Evolutionary conservation across 495 filamentous ascomycete genomes (phyloP), one percentile per base, ranked within the genome.

Genomic region (Penicillium chermesinum): DNA sequence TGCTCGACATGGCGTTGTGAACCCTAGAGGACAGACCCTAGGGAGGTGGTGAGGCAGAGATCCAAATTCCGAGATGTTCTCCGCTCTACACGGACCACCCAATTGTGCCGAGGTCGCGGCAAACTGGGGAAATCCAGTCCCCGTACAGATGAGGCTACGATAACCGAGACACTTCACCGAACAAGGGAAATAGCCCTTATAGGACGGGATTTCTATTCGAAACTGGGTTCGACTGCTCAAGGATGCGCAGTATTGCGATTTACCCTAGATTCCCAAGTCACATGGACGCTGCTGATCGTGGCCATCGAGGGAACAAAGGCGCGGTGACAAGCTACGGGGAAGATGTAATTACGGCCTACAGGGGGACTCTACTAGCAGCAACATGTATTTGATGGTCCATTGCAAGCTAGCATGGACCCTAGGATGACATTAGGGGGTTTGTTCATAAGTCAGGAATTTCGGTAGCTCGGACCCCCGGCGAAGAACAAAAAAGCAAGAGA

Each of bases 11-110:
- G 22, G 32, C 44, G 36, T 17, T 18, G 41, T 33, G 32, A 10
- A 37, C 4, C 37, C 41, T 15, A 44, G 52, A 20, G 32, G 32
- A 18, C 12, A 19, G 34, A 30, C 49, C 35, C 20, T 38, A 9
- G n/a, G 25, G 41, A 46, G 47, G 53, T 37, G 56, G 30, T 8
- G 21, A 30, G 13, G 54, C 44, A 54, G 57, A 57, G 20, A 32
- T 46, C 25, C 21, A 17, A 36, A 32, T 39, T 19, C 34, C 8
- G 35, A 36, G 8, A 41, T 14, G 25, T 34, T 37, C 13, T 14
- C 35, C 35, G 35, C 35, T 17, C 35, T n/a, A 37, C 15, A 37
- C 25, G 25, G 25, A 30, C 25, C 25, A 30, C 25, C 10, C 10
- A 30, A 30, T 5, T 4, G 5, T 30, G 25, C 25, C 25, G 25